Base-by-base conservation (phyloP, 768 basidiomycete species). In the Serendipita sp. region DNA sequence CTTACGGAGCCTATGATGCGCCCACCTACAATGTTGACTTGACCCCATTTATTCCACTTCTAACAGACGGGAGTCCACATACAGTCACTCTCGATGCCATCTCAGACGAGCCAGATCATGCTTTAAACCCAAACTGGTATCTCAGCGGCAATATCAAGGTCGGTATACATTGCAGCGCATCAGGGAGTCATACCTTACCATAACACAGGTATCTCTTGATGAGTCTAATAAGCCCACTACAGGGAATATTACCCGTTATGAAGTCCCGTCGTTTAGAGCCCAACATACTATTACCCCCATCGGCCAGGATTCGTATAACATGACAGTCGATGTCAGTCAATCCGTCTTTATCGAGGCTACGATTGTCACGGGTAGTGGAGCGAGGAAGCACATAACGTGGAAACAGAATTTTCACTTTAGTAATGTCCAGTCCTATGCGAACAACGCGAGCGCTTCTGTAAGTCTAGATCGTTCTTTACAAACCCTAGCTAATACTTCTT, bases 21-120 rank as follows among this genome's bases (percentile, higher is more conserved):
- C 88, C 89, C 1, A 87, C 84, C 1, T 90, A 89, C 72, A 84
- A 84, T 71, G 68, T 90, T 18, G 89, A 90, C 72, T 72, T 89
- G 63, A 89, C 88, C 5, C 86, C 88, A 1, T 90, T 90, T 71
- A 79, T 86, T 0, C 86, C 86, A 3, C 69, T 84, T 18, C 77
- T 91, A 41, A 78, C 83, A 0, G 86, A 88, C 65, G 84, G 84
- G 2, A 72, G 80, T n/a, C 76, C 83, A 24, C 90, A 90, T 72
- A 83, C 76, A 53, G 79, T 91, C 70, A 80, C 83, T 63, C 76
- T 92, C 47, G 84, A 92, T 69, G 84, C 91, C 47, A 80, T 78
- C 24, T 88, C 88, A 3, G 83, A 84, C 16, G 85, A 91, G 71
- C 68, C 72, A 4, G 77, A 85, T 69, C 86, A 85, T 65, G 74